Percentiles rank a stretch among this genome's conserved stretches.
phyloP scores from a whole-genome alignment of 2,329 filamentous ascomycete genomes.

The Trichoderma sp. region DNA sequence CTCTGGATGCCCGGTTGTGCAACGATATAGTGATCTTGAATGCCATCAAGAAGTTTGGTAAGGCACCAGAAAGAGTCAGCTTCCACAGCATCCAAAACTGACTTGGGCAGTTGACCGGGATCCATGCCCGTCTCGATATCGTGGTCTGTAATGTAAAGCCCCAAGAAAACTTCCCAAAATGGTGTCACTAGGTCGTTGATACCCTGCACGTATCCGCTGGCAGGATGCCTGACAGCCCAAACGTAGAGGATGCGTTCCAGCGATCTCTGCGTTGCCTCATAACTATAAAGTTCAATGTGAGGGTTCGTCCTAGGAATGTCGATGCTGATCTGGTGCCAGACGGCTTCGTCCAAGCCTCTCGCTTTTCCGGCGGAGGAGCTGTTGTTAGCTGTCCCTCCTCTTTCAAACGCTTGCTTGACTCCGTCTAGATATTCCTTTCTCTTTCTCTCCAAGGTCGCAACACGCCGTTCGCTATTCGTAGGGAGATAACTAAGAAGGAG shows the following conservation, averaged over 20 bases:
- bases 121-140: constrained; percentile 96
- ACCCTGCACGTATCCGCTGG: constrained; percentile 96
- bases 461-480: constrained; percentile 90
- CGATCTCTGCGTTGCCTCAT: constrained; percentile 92
- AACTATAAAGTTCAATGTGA: constrained; percentile 91
- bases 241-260: constrained; percentile 94
- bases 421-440: constrained; percentile 96
- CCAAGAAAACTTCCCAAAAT: constrained; percentile 97
- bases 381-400: constrained; percentile 53
- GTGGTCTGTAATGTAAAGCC: constrained; percentile 90
- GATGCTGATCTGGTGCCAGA: constrained; percentile 99
- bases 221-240: constrained; percentile 96
- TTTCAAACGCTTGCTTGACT: constrained; percentile 71
- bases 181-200: constrained; percentile 98
- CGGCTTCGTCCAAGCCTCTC: constrained; percentile 85
- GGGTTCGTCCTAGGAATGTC: constrained; percentile 96
- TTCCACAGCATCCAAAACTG: constrained; percentile 93
- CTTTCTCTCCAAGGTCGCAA: constrained; percentile 88
- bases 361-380: constrained; percentile 45
- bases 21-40: constrained; percentile 98
- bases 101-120: constrained; percentile 85
- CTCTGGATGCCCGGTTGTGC: constrained; percentile 96
- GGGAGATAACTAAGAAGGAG: constrained; percentile 92
- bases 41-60: constrained; percentile 96
- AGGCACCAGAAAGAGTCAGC: constrained; percentile 98